Percentiles rank a stretch among this genome's conserved stretches.
These are phyloP conservation scores for Psilocybe cubensis DNA, from an alignment of 768 basidiomycete genomes.

Conservation along the genomic window DNA sequence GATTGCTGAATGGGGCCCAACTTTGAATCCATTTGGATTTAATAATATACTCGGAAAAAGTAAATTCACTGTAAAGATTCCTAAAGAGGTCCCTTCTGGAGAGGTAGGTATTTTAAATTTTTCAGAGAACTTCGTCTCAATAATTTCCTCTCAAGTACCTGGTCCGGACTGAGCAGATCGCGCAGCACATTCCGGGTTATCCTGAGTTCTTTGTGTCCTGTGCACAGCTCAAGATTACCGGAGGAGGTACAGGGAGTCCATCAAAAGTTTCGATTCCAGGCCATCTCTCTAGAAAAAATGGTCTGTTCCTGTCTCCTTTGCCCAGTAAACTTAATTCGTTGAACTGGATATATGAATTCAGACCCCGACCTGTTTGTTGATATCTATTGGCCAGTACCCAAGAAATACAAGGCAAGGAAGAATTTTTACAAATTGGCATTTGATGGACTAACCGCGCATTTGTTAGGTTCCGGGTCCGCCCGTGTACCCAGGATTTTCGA, in stretches of 20 bases:
- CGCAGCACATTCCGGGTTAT: slow-evolving; percentile 44
- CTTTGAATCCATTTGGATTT: slow-evolving; percentile 37
- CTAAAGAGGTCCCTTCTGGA: slow-evolving; percentile 39
- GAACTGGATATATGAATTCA: neutral
- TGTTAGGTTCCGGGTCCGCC: slow-evolving; percentile 7
- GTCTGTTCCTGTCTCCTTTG: neutral
- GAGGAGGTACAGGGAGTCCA: slow-evolving; percentile 44
- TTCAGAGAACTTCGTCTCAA: neutral
- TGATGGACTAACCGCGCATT: neutral
- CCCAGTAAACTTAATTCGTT: neutral
- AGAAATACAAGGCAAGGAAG: neutral
- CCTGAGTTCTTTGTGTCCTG: slow-evolving; percentile 51
- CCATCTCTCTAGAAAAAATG: slow-evolving; percentile 34
- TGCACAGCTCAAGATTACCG: slow-evolving; percentile 45
- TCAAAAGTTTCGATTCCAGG: slow-evolving; percentile 50
- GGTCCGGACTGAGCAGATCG: slow-evolving; percentile 47
- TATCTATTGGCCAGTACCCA: slow-evolving; percentile 11
- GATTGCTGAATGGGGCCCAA: slow-evolving; percentile 42
- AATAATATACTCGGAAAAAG: slow-evolving; percentile 22
- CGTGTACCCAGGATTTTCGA: neutral
- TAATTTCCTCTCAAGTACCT: slow-evolving; percentile 33
- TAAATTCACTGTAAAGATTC: slow-evolving; percentile 42
- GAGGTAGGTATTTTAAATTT: slow-evolving; percentile 24
- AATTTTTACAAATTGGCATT: neutral
- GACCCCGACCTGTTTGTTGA: slow-evolving; percentile 1